Conservation (phyloP, 441 rosid genomes). For the Adansonia grandidieri region DNA sequence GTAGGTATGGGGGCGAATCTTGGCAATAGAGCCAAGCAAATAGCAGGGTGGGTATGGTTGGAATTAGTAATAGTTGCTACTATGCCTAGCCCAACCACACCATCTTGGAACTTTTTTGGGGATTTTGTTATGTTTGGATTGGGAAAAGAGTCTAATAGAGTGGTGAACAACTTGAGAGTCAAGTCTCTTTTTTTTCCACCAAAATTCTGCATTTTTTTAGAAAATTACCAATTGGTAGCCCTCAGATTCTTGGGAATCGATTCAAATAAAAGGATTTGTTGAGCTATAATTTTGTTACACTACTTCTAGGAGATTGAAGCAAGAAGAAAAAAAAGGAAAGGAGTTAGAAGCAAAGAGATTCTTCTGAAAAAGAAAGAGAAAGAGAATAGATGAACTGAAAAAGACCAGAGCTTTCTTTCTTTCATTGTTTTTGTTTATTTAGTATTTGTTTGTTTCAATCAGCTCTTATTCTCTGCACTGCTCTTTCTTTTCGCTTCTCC, state of each 20-base stretch:
- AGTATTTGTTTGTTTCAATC: too few species aligned
- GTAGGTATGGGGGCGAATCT: slow-evolving; percentile 33
- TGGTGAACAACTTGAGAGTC: slow-evolving; percentile 26
- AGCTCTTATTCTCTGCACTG: too few species aligned
- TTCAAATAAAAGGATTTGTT: neutral
- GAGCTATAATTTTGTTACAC: too few species aligned
- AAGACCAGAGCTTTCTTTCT: too few species aligned
- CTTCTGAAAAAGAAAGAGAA: too few species aligned
- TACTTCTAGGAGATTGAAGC: too few species aligned
- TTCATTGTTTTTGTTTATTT: too few species aligned
- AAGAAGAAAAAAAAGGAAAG: too few species aligned
- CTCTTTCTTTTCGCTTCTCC: too few species aligned
- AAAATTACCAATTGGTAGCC: slow-evolving; percentile 22
- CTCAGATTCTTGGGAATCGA: neutral
- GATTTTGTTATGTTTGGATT: slow-evolving; percentile 25
- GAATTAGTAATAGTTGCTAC: slow-evolving; percentile 37
- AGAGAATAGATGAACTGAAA: too few species aligned
- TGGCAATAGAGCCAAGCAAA: slow-evolving; percentile 23
- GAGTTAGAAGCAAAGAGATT: too few species aligned
- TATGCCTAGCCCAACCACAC: slow-evolving; percentile 38
- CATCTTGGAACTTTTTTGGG: slow-evolving; percentile 31
- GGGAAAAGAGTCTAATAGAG: slow-evolving; percentile 26
- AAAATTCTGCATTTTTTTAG: slow-evolving; percentile 29
- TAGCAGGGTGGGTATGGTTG: neutral
- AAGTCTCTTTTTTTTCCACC: slow-evolving; percentile 34